Evolutionary conservation across 371 early-diverging fungal genomes (phyloP).

Genomic region (Syncephalis plumigaleata): DNA sequence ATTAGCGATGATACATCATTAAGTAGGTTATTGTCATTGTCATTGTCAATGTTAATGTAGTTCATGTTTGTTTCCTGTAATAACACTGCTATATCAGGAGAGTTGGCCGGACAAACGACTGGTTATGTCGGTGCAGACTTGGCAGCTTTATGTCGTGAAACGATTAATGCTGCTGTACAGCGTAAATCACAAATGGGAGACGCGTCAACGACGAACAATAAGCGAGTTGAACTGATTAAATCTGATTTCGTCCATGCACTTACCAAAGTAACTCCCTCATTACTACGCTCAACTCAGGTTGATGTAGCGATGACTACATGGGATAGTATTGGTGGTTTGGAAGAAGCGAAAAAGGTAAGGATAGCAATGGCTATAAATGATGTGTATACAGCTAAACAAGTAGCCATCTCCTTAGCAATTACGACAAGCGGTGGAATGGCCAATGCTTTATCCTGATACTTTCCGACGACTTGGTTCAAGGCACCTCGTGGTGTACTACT

Average conservation of each 20-base stretch:
- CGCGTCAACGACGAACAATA: not conserved
- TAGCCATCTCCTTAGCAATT: conserved; percentile 30
- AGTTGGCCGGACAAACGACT: conserved; percentile 68
- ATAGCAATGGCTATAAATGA: not conserved
- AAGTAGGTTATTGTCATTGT: conserved; percentile 5
- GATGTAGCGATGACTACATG: conserved; percentile 48
- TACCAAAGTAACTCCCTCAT: conserved; percentile 36
- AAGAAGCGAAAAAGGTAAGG: conserved; percentile 57
- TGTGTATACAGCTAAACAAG: not conserved
- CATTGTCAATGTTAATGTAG: too few relatives aligned
- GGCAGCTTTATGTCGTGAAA: conserved; percentile 76
- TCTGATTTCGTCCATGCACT: conserved; percentile 43
- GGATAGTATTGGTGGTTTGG: conserved; percentile 90
- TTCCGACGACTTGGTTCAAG: conserved; percentile 65
- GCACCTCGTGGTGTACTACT: conserved; percentile 81
- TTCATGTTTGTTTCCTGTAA: not conserved
- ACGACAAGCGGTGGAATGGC: conserved; percentile 93
- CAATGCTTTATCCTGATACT: conserved; percentile 49
- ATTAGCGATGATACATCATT: conserved; percentile 25
- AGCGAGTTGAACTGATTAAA: not conserved
- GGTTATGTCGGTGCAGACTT: conserved; percentile 98
- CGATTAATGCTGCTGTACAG: conserved; percentile 9
- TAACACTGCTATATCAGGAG: conserved; percentile 7
- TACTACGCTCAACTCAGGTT: conserved; percentile 37
- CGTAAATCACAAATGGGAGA: not conserved